These are phyloP conservation scores for Brachypodium distachyon DNA, from an alignment of 202 grass and related monocot genomes.

Conservation along the genomic window DNA sequence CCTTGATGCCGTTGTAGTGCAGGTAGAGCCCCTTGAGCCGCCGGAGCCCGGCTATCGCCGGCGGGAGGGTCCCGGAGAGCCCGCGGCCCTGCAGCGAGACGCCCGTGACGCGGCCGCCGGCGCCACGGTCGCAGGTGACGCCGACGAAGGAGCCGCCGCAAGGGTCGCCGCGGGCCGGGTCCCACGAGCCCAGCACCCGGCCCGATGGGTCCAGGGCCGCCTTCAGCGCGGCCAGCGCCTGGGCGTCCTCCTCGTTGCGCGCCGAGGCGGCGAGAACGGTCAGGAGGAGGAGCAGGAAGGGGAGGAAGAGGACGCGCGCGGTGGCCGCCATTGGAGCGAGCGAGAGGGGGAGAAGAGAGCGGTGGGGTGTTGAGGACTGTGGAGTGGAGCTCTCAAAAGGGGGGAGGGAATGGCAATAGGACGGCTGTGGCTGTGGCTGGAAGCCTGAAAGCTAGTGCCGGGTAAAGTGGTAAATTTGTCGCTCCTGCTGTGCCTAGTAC, in stretches of 20 bases:
- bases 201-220: slow-evolving; percentile 47
- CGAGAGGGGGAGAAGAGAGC: neutral
- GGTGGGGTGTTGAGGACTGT: neutral
- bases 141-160: slow-evolving; percentile 56
- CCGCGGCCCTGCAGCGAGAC: slow-evolving; percentile 81
- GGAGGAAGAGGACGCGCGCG: neutral
- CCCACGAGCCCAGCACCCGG: slow-evolving; percentile 72
- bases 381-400: neutral
- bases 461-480: neutral
- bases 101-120: slow-evolving; percentile 49
- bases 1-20: slow-evolving; percentile 85
- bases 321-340: slow-evolving; percentile 22
- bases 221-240: slow-evolving; percentile 57
- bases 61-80: slow-evolving; percentile 64
- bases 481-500: no score
- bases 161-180: slow-evolving; percentile 30
- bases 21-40: slow-evolving; percentile 75
- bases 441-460: neutral
- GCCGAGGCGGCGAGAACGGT: neutral
- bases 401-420: neutral
- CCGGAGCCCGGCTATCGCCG: slow-evolving; percentile 62
- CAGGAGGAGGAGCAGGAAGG: neutral
- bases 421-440: neutral
- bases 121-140: slow-evolving; percentile 49
- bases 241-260: slow-evolving; percentile 34